Conservation (phyloP, 352 stramenopile genomes). For the Globisporangium abappressorium region DNA sequence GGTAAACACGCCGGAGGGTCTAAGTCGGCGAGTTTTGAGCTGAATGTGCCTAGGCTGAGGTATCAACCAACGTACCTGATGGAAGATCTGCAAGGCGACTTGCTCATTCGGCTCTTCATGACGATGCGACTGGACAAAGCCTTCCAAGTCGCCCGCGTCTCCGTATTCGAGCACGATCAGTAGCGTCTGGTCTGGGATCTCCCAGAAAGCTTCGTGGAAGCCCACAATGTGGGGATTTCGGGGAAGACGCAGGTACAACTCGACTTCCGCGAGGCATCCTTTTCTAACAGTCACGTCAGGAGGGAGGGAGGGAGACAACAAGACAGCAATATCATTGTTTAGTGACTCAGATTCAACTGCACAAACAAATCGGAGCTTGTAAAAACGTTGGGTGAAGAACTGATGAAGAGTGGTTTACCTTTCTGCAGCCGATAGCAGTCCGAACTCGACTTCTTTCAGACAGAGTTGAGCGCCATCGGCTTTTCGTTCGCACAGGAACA, state of each 20-base stretch:
- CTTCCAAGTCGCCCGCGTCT: constrained; percentile 55
- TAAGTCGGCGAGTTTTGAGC: no score
- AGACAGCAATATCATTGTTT: neutral
- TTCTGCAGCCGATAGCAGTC: constrained; percentile 38
- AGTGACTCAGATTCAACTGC: neutral
- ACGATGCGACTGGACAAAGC: constrained; percentile 22
- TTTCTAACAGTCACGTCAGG: constrained; percentile 16
- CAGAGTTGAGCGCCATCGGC: constrained; percentile 31
- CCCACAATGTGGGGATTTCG: constrained; percentile 50
- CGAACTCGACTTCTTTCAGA: constrained; percentile 57
- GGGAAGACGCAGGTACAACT: constrained; percentile 43
- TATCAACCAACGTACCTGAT: neutral
- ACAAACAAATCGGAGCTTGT: no score
- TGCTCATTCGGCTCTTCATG: constrained; percentile 11
- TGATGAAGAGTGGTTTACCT: constrained; percentile 23
- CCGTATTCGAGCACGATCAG: constrained; percentile 72
- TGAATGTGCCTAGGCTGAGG: no score
- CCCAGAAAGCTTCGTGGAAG: constrained; percentile 58
- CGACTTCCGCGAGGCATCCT: constrained; percentile 46
- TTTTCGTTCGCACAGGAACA: constrained; percentile 41
- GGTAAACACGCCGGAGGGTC: neutral
- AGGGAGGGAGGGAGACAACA: neutral
- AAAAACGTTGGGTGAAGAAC: neutral
- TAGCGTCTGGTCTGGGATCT: constrained; percentile 24
- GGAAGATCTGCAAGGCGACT: constrained; percentile 31